A percentile compares a stretch with the other conserved stretches of the same genome.
Evolutionary conservation across 1,284 basidiomycete species (phyloP).

Genomic region (Athelia sp.): DNA sequence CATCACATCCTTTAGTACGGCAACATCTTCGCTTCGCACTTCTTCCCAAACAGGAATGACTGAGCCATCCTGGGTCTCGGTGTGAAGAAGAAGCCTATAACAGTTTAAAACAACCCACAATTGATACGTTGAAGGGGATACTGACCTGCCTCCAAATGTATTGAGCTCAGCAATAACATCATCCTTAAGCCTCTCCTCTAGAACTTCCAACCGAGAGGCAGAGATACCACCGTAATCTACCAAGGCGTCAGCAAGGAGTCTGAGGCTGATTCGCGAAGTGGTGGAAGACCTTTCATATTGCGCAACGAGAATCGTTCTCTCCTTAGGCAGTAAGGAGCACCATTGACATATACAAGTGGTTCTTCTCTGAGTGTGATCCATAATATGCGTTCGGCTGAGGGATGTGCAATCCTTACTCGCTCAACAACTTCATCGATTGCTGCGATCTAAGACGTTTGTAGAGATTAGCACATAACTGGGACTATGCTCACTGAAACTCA

Average conservation of each 20-base stretch:
- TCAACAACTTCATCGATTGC: conserved; percentile 84
- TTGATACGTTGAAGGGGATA: neutral
- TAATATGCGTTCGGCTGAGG: conserved; percentile 59
- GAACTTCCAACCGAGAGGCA: conserved; percentile 76
- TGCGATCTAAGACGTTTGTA: conserved; percentile 28
- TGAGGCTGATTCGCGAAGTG: neutral
- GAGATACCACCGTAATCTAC: conserved; percentile 92
- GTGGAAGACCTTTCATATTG: conserved; percentile 73
- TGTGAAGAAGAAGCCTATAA: conserved; percentile 78
- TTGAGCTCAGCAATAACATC: conserved; percentile 86
- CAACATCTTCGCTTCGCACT: conserved; percentile 71
- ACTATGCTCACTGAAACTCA: conserved; percentile 20
- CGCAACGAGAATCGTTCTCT: conserved; percentile 77
- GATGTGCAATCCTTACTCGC: conserved; percentile 61
- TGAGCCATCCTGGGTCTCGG: conserved; percentile 83
- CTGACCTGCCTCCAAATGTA: conserved; percentile 75
- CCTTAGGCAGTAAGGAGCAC: conserved; percentile 74
- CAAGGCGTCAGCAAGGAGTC: neutral
- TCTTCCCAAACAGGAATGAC: conserved; percentile 97
- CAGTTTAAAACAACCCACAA: neutral
- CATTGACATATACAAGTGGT: conserved; percentile 93
- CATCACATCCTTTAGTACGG: conserved; percentile 92
- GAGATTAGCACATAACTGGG: neutral
- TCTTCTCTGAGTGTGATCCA: conserved; percentile 96
- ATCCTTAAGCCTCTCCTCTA: conserved; percentile 89